Evolutionary conservation across 306 rosid species (phyloP).

Genomic region (Adenanthera pavonina): DNA sequence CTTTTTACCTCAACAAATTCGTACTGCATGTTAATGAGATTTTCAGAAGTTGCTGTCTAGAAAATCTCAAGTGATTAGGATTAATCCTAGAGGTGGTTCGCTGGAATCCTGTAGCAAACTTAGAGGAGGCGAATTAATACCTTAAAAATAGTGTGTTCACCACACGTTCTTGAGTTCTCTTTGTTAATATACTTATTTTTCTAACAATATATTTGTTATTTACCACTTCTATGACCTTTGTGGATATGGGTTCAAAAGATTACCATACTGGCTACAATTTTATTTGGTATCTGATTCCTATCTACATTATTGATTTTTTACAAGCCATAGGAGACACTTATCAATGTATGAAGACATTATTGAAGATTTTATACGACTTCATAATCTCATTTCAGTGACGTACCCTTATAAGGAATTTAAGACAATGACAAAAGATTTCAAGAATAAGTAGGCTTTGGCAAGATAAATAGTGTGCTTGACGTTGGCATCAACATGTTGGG

Average conservation of each 20-base stretch:
- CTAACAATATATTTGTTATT: too few species aligned
- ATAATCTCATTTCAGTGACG: slow-evolving; percentile 10
- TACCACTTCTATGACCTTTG: too few species aligned
- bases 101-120: too few species aligned
- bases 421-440: slow-evolving; percentile 24
- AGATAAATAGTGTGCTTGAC: slow-evolving; percentile 33
- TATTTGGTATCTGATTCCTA: background rate
- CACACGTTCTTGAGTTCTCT: too few species aligned
- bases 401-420: slow-evolving; percentile 24
- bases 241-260: background rate
- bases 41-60: too few species aligned
- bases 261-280: background rate
- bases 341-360: background rate
- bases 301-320: background rate
- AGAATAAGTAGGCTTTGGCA: slow-evolving; percentile 14
- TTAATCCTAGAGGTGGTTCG: too few species aligned
- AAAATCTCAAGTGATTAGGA: too few species aligned
- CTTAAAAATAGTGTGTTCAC: too few species aligned
- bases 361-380: slow-evolving; percentile 4
- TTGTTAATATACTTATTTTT: too few species aligned
- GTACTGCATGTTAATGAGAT: too few species aligned
- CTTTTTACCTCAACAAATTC: too few species aligned
- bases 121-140: too few species aligned
- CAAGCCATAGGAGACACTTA: slow-evolving; percentile 17
- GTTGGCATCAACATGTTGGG: slow-evolving; percentile 36